A percentile compares a stretch with the other conserved stretches of the same genome.
Evolutionary conservation across 768 basidiomycete genomes (phyloP).

Genomic region (Boletales sp.): DNA sequence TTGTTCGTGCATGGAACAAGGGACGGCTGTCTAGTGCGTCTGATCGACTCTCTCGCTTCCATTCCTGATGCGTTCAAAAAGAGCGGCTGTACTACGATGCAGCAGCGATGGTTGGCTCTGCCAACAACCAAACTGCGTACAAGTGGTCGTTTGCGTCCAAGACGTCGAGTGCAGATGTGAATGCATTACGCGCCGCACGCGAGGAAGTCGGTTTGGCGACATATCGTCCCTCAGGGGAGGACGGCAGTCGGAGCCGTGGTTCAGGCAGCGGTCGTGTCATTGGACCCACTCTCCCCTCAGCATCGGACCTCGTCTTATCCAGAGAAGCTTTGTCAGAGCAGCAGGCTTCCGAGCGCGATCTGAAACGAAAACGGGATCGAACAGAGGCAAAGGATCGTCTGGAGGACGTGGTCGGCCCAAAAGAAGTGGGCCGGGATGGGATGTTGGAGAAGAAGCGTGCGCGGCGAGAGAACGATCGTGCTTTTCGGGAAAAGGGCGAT

Average conservation of each 20-base stretch:
- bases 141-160: slow-evolving; percentile 87
- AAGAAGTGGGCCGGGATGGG: slow-evolving; percentile 75
- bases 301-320: slow-evolving; percentile 66
- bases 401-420: slow-evolving; percentile 80
- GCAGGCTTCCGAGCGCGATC: slow-evolving; percentile 46
- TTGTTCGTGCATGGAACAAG: slow-evolving; percentile 87
- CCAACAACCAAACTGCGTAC: slow-evolving; percentile 74
- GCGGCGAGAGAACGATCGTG: slow-evolving; percentile 63
- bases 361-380: slow-evolving; percentile 66
- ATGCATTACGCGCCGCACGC: slow-evolving; percentile 56
- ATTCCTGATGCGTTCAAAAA: not conserved
- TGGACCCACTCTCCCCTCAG: slow-evolving; percentile 68
- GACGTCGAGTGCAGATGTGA: slow-evolving; percentile 51
- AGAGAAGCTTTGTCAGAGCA: slow-evolving; percentile 58
- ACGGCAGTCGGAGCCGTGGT: slow-evolving; percentile 11
- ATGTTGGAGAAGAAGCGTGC: slow-evolving; percentile 85
- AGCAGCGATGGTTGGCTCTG: slow-evolving; percentile 48
- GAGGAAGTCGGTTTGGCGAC: slow-evolving; percentile 53
- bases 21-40: slow-evolving; percentile 62
- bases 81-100: slow-evolving; percentile 61
- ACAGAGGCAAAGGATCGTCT: slow-evolving; percentile 62
- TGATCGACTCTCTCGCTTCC: not conserved
- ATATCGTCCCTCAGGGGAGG: slow-evolving; percentile 23
- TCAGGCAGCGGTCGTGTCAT: slow-evolving; percentile 44
- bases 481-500: slow-evolving; percentile 70